These are phyloP conservation scores for Chenopodium suecicum DNA, from an alignment of 148 eudicot species.

Conservation along the genomic window DNA sequence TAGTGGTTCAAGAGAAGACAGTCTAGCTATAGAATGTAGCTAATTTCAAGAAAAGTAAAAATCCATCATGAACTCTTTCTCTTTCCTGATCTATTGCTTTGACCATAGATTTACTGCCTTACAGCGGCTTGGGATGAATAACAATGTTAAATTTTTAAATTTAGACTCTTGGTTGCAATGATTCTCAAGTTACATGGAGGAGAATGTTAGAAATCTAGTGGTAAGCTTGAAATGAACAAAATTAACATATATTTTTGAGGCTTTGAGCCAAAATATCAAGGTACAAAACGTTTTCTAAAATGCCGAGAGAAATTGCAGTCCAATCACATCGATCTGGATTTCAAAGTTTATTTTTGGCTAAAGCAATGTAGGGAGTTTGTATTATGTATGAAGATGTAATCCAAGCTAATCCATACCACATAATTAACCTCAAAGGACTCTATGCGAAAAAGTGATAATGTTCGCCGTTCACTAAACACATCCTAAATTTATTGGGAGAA, in stretches of 20 bases:
- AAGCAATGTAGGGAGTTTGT: neutral
- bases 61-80: neutral
- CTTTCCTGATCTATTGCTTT: neutral
- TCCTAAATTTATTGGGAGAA: no score
- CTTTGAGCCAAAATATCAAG: neutral
- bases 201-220: neutral
- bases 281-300: neutral
- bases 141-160: neutral
- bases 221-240: neutral
- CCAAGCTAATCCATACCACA: neutral
- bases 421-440: neutral
- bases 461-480: neutral
- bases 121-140: neutral
- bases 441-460: no score
- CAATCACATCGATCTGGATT: neutral
- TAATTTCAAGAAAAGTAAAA: no score
- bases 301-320: neutral
- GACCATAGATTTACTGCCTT: neutral
- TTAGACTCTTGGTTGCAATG: no score
- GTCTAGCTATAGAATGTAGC: no score
- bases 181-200: neutral
- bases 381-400: neutral
- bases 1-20: neutral
- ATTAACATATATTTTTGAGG: neutral
- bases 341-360: neutral